A percentile compares a stretch with the other conserved stretches of the same genome.
phyloP scores from a whole-genome alignment of 805 yeast species.

The Torulaspora maleeae region DNA sequence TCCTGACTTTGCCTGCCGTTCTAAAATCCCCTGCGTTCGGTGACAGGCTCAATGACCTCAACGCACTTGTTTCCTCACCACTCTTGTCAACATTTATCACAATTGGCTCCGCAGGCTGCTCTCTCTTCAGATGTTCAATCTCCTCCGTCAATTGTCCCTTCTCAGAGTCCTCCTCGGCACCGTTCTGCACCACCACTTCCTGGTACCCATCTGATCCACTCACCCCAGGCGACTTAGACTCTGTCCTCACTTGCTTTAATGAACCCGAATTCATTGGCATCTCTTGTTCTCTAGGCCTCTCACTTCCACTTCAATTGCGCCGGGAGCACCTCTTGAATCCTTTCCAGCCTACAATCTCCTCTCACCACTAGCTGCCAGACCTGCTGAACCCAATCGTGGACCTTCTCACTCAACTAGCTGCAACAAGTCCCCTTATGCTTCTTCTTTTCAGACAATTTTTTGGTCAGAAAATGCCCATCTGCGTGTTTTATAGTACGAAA shows the following conservation, averaged over 20 bases:
- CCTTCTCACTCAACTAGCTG: background rate
- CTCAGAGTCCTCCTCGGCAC: background rate
- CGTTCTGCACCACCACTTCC: background rate
- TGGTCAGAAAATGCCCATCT: background rate
- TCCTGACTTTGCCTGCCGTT: background rate
- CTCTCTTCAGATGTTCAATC: constrained; percentile 10
- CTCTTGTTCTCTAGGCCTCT: no score
- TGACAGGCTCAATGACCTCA: background rate
- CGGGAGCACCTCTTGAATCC: no score
- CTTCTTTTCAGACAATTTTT: background rate
- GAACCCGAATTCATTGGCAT: background rate
- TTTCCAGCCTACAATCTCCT: background rate
- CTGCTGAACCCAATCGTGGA: background rate
- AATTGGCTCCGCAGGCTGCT: constrained; percentile 6
- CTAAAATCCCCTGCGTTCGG: background rate
- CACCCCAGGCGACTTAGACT: background rate
- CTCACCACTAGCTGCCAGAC: background rate
- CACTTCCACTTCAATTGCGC: no score
- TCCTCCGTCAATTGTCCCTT: constrained; percentile 9
- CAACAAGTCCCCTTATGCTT: background rate
- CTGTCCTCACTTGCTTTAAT: background rate
- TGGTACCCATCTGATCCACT: background rate
- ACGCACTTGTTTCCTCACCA: background rate
- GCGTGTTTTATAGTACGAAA: background rate
- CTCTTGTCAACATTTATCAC: constrained; percentile 3